Evolutionary conservation across 1,284 basidiomycete species (phyloP), one percentile per base, ranked within the genome.

Genomic region (Tilletia walkeri): DNA sequence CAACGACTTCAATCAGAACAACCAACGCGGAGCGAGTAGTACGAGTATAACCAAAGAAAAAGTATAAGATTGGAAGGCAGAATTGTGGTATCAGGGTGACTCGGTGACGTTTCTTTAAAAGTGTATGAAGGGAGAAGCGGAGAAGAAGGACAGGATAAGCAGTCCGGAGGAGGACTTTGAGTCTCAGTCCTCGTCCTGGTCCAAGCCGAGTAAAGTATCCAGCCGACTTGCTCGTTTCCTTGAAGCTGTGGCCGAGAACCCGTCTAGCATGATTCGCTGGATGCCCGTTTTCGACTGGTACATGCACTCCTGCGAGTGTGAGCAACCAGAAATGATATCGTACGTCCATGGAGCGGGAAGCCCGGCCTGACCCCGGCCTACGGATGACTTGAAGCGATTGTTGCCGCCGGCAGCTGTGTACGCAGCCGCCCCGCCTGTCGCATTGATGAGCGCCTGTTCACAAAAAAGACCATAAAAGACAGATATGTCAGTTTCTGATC

Each of bases 181-280:
- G 24, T 1, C 24, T 30, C 24, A 30, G 24, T 30, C 24, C 24
- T 30, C 24, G 1, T 30, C 24, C 24, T 30, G 1, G 24, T 30
- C 24, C 24, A 30, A 1, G 24, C 24, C 24, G 24, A 30, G 24
- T 2, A 30, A 30, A 30, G 24, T 2, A 30, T 2, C 24, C 24
- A 30, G 24, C 24, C 24, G 24, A 30, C 24, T 30, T 30, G 24
- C 24, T 30, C 24, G 24, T 30, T 30, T 30, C 24, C 24, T 30
- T 30, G 47, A 48, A 10, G 12, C 47, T 1, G 50, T n/a, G 50
- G 16, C 18, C 56, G 16, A 61, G 56, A 34, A 61, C 1, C 56
- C 56, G 34, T 61, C 56, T 1, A 61, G 56, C 56, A 61, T 61
- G 56, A 61, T 61, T 30, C 56, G 56, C 56, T 36, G 4, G 24